Evolutionary conservation across 257 asterid genomes (phyloP).

Genomic region (Mitragyna speciosa): DNA sequence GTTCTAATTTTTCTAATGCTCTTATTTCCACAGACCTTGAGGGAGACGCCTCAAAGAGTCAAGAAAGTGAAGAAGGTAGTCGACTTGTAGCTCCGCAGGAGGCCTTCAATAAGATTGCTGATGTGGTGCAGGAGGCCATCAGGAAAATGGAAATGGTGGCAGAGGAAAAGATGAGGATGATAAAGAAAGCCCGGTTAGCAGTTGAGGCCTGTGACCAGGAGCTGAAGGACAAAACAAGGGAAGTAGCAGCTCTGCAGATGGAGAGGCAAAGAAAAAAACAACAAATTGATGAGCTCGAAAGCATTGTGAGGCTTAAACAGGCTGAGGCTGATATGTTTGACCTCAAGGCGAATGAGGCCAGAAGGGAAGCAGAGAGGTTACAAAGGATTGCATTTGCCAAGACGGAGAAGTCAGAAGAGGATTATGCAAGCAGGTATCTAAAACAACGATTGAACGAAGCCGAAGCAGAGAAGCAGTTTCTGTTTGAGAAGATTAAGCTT

Average conservation of each 20-base stretch:
- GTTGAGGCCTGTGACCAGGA: slow-evolving; percentile 89
- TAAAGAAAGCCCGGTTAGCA: slow-evolving; percentile 73
- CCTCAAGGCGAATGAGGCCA: slow-evolving; percentile 81
- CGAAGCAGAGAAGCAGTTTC: slow-evolving; percentile 88
- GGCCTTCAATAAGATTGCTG: slow-evolving; percentile 87
- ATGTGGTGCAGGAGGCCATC: slow-evolving; percentile 92
- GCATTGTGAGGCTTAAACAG: slow-evolving; percentile 78
- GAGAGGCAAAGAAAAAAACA: slow-evolving; percentile 82
- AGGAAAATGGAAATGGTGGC: slow-evolving; percentile 87
- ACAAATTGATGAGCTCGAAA: slow-evolving; percentile 82
- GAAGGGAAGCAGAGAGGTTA: slow-evolving; percentile 88
- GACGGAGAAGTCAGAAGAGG: slow-evolving; percentile 84
- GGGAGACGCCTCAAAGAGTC: slow-evolving; percentile 54
- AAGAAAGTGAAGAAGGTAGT: slow-evolving; percentile 65
- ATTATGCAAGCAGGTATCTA: slow-evolving; percentile 82
- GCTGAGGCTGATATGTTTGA: slow-evolving; percentile 97
- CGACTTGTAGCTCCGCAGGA: slow-evolving; percentile 76
- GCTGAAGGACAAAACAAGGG: slow-evolving; percentile 84
- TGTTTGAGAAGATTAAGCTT: slow-evolving; percentile 83
- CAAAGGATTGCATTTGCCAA: slow-evolving; percentile 83
- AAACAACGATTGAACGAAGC: slow-evolving; percentile 92
- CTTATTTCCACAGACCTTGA: slow-evolving; percentile 57
- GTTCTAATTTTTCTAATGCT: neutral
- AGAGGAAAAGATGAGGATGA: slow-evolving; percentile 83
- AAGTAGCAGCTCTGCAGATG: slow-evolving; percentile 65